Conservation (phyloP, 169 alveolate species). For the Eimeria zaria region DNA sequence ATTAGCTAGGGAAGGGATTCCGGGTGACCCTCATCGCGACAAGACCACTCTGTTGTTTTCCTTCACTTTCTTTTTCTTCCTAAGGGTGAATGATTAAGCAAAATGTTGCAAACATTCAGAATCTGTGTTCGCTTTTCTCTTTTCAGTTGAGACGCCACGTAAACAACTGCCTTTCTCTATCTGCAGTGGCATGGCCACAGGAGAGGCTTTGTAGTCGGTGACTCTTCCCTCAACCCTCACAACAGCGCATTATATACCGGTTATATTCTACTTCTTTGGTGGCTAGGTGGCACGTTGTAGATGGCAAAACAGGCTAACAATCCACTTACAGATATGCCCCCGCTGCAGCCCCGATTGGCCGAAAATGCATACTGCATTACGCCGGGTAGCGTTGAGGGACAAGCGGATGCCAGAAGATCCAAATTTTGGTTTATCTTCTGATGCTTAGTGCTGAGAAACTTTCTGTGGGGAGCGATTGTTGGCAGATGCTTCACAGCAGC, state of each 20-base stretch:
- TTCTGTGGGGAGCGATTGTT: not conserved
- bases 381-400: not conserved
- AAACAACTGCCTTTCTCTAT: not conserved
- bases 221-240: not conserved
- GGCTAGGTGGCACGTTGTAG: not conserved
- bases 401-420: not conserved
- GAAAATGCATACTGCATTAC: not conserved
- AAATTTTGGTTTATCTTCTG: not conserved
- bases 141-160: not conserved
- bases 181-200: not conserved
- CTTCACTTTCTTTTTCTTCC: not conserved
- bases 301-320: not conserved
- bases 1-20: conserved; percentile 21
- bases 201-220: not conserved
- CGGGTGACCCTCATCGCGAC: conserved; percentile 20
- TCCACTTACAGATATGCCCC: not conserved
- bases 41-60: not conserved
- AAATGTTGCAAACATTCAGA: not conserved
- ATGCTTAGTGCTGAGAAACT: not conserved
- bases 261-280: not conserved
- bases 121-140: not conserved
- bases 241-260: not conserved
- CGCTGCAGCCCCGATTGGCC: conserved; percentile 36
- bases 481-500: not conserved
- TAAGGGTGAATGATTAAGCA: not conserved